Percentiles rank a stretch among this genome's conserved stretches.
phyloP scores from a whole-genome alignment of 257 asterid genomes.

The Echium plantagineum region DNA sequence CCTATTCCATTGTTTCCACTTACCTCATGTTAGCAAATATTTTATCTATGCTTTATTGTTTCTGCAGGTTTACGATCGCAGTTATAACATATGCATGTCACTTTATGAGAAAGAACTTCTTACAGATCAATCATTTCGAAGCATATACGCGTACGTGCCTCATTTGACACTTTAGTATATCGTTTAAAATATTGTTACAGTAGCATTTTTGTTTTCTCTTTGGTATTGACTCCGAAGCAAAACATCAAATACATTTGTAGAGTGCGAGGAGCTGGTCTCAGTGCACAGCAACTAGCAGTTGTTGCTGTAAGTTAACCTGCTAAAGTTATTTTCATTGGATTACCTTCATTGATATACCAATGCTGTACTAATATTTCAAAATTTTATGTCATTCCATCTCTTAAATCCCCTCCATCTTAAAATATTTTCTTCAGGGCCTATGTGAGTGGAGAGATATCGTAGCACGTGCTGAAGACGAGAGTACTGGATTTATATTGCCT shows the following conservation, averaged over 20 bases:
- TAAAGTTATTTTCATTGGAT: background rate
- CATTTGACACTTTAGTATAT: slow-evolving; percentile 9
- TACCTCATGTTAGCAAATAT: background rate
- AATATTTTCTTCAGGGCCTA: slow-evolving; percentile 50
- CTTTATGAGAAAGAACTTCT: slow-evolving; percentile 90
- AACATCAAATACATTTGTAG: slow-evolving; percentile 30
- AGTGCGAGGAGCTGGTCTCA: slow-evolving; percentile 66
- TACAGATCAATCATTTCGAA: slow-evolving; percentile 69
- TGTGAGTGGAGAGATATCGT: slow-evolving; percentile 90
- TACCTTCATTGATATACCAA: background rate
- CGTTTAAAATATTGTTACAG: slow-evolving; percentile 1
- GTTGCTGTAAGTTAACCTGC: slow-evolving; percentile 56
- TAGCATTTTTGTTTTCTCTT: slow-evolving; percentile 8
- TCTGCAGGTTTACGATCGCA: slow-evolving; percentile 81
- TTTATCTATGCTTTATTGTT: background rate
- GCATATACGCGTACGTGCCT: slow-evolving; percentile 69
- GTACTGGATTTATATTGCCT: slow-evolving; percentile 92
- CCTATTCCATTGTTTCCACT: background rate
- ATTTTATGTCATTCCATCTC: background rate
- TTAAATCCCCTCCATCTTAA: background rate
- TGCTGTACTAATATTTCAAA: background rate
- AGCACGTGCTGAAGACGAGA: slow-evolving; percentile 98
- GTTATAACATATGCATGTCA: slow-evolving; percentile 76
- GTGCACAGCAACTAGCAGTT: slow-evolving; percentile 86
- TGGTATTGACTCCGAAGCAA: slow-evolving; percentile 5